Evolutionary conservation across 2,329 filamentous ascomycete genomes (phyloP), one percentile per base, ranked within the genome.

Genomic region (Cercospora sojina): DNA sequence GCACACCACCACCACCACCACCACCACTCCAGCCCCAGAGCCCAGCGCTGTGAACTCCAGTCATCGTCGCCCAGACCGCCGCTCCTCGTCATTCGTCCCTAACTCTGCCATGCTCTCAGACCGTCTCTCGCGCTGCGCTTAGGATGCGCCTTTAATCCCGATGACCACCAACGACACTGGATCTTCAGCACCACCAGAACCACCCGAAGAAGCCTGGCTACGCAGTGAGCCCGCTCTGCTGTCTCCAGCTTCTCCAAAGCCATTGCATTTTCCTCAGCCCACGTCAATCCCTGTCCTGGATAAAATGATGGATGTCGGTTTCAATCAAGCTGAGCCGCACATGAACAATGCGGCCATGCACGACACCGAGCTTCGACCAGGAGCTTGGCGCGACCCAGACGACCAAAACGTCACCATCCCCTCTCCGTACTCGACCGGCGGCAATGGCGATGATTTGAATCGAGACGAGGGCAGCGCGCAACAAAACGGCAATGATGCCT

Each of bases 161-260:
- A 75, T 75, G 73, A 73, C 71, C 65, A 63, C 66, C 62, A 51
- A 51, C 55, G 60, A 67, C 38, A 43, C 53, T 49, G 62, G 62
- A 57, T 12, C 41, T 31, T 51, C 31, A 20, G 20, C 53, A 58
- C 27, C 61, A 25, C 74, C 73, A 66, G 72, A 72, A 64, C 67
- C 80, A 84, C 85, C 78, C 81, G 81, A 71, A 85, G 82, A 85
- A 77, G 79, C 84, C 75, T 85, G 89, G 77, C 86, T 88, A 77
- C 86, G 85, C 76, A 87, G 87, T 80, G 85, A 88, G 77, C 85
- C 85, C 25, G 70, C 69, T 23, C 41, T 77, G 71, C 80, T 90
- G 75, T 90, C 88, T 75, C 89, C 90, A 70, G 86, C 90, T 75
- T 91, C 88, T 76, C 90, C 90, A 75, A 87, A 88, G 73, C 89